A percentile compares a stretch with the other conserved stretches of the same genome.
phyloP scores from a whole-genome alignment of 2,329 filamentous ascomycete genomes.

The Talaromyces sp. region DNA sequence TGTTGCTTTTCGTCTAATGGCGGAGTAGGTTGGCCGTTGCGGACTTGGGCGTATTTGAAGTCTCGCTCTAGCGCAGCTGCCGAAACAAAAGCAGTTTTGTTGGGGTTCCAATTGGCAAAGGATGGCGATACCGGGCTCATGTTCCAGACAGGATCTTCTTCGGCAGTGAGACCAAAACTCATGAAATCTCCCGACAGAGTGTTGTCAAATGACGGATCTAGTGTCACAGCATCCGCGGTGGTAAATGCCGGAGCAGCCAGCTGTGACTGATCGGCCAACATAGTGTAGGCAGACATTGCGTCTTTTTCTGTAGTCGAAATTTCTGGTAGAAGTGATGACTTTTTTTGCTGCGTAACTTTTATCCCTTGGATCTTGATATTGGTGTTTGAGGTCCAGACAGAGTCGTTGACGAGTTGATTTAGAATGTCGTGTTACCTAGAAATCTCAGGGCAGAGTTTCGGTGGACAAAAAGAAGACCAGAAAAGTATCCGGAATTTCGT shows the following conservation, averaged over 20 bases:
- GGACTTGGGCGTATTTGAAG: slow-evolving; percentile 35
- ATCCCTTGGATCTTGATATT: slow-evolving; percentile 4
- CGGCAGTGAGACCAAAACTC: slow-evolving; percentile 27
- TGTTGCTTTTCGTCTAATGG: slow-evolving; percentile 30
- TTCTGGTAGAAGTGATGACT: neutral
- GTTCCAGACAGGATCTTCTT: slow-evolving; percentile 32
- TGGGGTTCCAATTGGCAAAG: slow-evolving; percentile 27
- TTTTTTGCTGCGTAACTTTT: slow-evolving; percentile 1
- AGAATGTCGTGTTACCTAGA: neutral
- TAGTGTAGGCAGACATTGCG: slow-evolving; percentile 24
- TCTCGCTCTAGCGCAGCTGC: slow-evolving; percentile 29
- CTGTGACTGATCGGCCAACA: slow-evolving; percentile 23
- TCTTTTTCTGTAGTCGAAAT: neutral
- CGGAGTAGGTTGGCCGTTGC: slow-evolving; percentile 39
- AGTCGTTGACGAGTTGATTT: slow-evolving; percentile 17
- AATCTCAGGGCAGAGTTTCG: slow-evolving; percentile 3
- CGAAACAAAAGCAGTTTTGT: slow-evolving; percentile 26
- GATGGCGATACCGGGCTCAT: slow-evolving; percentile 30
- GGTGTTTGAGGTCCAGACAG: neutral
- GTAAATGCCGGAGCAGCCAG: slow-evolving; percentile 20
- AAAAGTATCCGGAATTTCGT: neutral
- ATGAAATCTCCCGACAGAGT: slow-evolving; percentile 30
- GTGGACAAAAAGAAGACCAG: neutral
- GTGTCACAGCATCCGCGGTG: slow-evolving; percentile 19
- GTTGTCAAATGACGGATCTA: slow-evolving; percentile 20